phyloP scores from a whole-genome alignment of 352 stramenopile genomes.

The Plasmopara muralis region DNA sequence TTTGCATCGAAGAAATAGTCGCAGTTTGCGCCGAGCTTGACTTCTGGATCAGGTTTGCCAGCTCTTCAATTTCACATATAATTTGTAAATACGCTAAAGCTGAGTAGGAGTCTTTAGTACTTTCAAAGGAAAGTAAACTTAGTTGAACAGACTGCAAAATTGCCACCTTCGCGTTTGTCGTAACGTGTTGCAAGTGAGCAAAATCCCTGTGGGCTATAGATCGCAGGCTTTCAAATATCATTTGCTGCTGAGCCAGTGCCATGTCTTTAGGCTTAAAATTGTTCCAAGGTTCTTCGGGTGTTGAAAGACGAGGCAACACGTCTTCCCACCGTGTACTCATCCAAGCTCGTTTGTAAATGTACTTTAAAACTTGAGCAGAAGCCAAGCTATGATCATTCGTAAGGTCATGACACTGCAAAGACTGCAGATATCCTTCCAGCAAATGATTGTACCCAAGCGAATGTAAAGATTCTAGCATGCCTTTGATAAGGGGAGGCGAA shows the following conservation, averaged over 20 bases:
- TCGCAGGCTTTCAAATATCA: slow-evolving; percentile 47
- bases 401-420: slow-evolving; percentile 10
- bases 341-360: slow-evolving; percentile 77
- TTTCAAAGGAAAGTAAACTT: slow-evolving; percentile 64
- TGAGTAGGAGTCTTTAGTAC: slow-evolving; percentile 48
- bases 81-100: slow-evolving; percentile 51
- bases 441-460: slow-evolving; percentile 72
- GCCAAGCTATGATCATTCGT: neutral
- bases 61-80: slow-evolving; percentile 59
- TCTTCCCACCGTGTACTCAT: slow-evolving; percentile 70
- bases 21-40: neutral
- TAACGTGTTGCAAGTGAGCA: slow-evolving; percentile 27
- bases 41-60: slow-evolving; percentile 17
- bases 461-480: slow-evolving; percentile 53
- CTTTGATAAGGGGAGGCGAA: slow-evolving; percentile 28
- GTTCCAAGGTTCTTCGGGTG: slow-evolving; percentile 1
- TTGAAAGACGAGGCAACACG: slow-evolving; percentile 24
- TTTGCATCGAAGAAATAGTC: neutral
- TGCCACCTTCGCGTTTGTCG: slow-evolving; percentile 35
- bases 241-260: slow-evolving; percentile 35
- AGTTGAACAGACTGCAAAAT: slow-evolving; percentile 49
- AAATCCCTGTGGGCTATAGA: slow-evolving; percentile 52
- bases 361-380: slow-evolving; percentile 28
- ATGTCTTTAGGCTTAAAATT: slow-evolving; percentile 3
- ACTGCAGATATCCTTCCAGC: slow-evolving; percentile 48